Conservation (phyloP, 352 stramenopile genomes). For the Plasmopara halstedii region DNA sequence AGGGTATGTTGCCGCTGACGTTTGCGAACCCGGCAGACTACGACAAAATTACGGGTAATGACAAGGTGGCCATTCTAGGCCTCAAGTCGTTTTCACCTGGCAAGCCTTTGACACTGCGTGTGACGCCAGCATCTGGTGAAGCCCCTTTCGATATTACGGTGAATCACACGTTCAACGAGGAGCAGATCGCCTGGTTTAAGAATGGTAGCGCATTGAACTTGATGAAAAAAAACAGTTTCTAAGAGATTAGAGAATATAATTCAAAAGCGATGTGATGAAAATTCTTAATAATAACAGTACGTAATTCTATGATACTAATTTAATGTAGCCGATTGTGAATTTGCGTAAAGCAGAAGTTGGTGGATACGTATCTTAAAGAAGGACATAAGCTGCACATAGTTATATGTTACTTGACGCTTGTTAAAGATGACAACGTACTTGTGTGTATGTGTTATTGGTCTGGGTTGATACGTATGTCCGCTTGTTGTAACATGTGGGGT, state of each 20-base stretch:
- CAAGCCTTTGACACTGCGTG: slow-evolving; percentile 80
- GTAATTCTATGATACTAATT: too few relatives aligned
- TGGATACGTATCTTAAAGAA: too few relatives aligned
- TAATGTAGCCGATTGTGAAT: too few relatives aligned
- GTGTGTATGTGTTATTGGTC: too few relatives aligned
- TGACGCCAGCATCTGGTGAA: slow-evolving; percentile 56
- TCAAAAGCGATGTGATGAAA: slow-evolving; percentile 10
- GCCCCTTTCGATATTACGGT: slow-evolving; percentile 83
- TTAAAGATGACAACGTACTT: too few relatives aligned
- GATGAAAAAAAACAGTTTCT: slow-evolving; percentile 89
- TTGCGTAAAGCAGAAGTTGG: too few relatives aligned
- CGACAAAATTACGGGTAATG: slow-evolving; percentile 87
- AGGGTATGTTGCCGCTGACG: slow-evolving; percentile 90
- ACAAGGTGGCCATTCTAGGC: slow-evolving; percentile 88
- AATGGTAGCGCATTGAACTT: slow-evolving; percentile 90
- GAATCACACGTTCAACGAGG: slow-evolving; percentile 93
- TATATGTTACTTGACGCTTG: too few relatives aligned
- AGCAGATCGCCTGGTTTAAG: slow-evolving; percentile 95
- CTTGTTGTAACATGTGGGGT: too few relatives aligned
- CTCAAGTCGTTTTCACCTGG: slow-evolving; percentile 78
- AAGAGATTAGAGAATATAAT: slow-evolving; percentile 18
- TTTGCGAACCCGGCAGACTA: slow-evolving; percentile 91
- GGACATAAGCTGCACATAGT: too few relatives aligned
- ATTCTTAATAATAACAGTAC: not conserved
- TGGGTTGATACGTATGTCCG: too few relatives aligned